Conservation (phyloP, 495 filamentous ascomycete species). For the Opeltia flavorubescens region DNA sequence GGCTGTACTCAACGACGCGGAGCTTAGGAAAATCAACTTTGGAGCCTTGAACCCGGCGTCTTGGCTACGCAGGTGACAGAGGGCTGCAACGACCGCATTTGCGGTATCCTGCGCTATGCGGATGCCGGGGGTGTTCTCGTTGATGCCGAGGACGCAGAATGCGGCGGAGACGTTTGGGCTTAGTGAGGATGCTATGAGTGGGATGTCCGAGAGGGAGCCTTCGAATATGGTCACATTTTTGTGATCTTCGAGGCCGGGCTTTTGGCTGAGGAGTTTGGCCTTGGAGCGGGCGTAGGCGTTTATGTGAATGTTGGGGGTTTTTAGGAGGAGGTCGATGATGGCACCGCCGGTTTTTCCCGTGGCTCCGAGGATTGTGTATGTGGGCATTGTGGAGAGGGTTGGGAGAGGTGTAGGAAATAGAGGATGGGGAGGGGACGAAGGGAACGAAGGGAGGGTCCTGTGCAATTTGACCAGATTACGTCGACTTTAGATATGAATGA, state of each 20-base stretch:
- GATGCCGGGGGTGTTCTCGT: conserved; percentile 26
- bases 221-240: conserved; percentile 22
- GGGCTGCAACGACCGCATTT: conserved; percentile 18
- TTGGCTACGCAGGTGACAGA: conserved; percentile 14
- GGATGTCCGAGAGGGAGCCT: conserved; percentile 23
- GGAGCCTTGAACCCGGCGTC: conserved; percentile 11
- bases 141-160: conserved; percentile 16
- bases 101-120: conserved; percentile 22
- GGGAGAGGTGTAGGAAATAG: not conserved
- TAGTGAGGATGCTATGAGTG: conserved; percentile 20
- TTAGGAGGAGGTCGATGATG: conserved; percentile 23
- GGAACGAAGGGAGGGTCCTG: too few species aligned
- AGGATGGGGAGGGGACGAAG: too few species aligned
- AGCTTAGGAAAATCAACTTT: conserved; percentile 27
- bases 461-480: too few species aligned
- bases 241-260: conserved; percentile 16
- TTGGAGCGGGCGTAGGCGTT: conserved; percentile 26
- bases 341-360: conserved; percentile 19
- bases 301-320: conserved; percentile 4
- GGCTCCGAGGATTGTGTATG: conserved; percentile 17
- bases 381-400: conserved; percentile 3
- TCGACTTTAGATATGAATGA: too few species aligned
- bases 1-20: conserved; percentile 22
- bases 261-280: conserved; percentile 20
- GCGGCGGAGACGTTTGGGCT: conserved; percentile 20